Conservation (phyloP, 1,284 basidiomycete genomes). For the Pisolithus thermaeus region DNA sequence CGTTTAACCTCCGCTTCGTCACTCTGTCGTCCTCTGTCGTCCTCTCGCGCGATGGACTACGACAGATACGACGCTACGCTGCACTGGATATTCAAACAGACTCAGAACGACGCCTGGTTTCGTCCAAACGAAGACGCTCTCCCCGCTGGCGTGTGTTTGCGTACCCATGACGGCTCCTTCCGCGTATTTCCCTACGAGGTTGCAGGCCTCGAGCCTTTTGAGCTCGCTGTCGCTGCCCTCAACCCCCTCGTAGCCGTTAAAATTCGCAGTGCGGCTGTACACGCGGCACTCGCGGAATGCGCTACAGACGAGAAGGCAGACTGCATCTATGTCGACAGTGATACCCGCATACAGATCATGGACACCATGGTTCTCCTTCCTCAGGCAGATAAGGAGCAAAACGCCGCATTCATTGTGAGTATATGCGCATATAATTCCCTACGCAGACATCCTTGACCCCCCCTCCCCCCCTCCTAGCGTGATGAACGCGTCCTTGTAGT, state of each 20-base stretch:
- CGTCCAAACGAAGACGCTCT: slow-evolving; percentile 45
- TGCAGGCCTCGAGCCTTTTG: slow-evolving; percentile 60
- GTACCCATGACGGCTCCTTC: slow-evolving; percentile 57
- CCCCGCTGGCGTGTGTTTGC: slow-evolving; percentile 58
- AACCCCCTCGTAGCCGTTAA: slow-evolving; percentile 82
- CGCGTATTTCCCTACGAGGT: slow-evolving; percentile 73
- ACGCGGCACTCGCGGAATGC: slow-evolving; percentile 64
- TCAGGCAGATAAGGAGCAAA: slow-evolving; percentile 77
- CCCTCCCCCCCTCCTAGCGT: slow-evolving; percentile 39
- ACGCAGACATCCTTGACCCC: not conserved
- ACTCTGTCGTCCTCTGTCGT: slow-evolving; percentile 9
- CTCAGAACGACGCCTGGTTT: slow-evolving; percentile 56
- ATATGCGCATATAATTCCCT: not conserved
- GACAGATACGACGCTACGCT: slow-evolving; percentile 33
- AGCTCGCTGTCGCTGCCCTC: slow-evolving; percentile 64
- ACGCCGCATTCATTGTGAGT: slow-evolving; percentile 76
- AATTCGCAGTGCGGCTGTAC: slow-evolving; percentile 70
- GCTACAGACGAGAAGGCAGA: slow-evolving; percentile 39
- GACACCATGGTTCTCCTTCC: slow-evolving; percentile 66
- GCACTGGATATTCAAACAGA: slow-evolving; percentile 39
- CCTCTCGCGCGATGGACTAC: slow-evolving; percentile 26
- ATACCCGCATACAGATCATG: slow-evolving; percentile 68
- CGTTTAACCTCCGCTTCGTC: slow-evolving; percentile 1
- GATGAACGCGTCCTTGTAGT: slow-evolving; percentile 71
- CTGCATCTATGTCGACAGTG: slow-evolving; percentile 57